These are phyloP conservation scores for Yamadazyma olivae DNA, from an alignment of 805 yeast genomes.

Conservation along the genomic window DNA sequence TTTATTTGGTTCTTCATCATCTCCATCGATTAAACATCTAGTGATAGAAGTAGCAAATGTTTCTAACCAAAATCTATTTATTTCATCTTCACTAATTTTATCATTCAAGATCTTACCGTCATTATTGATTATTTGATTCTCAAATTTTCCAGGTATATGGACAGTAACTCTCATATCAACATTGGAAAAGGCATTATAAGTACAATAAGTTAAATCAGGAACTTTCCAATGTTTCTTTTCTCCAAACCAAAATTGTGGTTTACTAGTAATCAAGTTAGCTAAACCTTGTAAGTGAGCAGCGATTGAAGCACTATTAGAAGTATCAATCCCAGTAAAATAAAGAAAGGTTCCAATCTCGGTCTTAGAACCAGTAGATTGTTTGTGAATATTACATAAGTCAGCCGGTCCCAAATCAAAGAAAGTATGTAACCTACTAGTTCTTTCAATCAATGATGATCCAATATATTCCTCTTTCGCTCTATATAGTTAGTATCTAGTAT, in stretches of 20 bases:
- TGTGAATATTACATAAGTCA: conserved; percentile 54
- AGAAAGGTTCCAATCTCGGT: conserved; percentile 66
- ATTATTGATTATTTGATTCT: conserved; percentile 46
- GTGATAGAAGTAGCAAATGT: conserved; percentile 69
- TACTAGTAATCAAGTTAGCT: conserved; percentile 57
- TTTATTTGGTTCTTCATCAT: conserved; percentile 62
- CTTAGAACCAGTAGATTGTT: conserved; percentile 38
- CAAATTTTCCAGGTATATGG: conserved; percentile 73
- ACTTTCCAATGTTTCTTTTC: conserved; percentile 68
- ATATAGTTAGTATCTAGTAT: conserved; percentile 11
- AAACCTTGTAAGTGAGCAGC: conserved; percentile 71
- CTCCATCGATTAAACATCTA: conserved; percentile 64
- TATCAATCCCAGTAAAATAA: conserved; percentile 73
- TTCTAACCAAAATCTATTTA: conserved; percentile 47
- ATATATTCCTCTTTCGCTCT: conserved; percentile 50
- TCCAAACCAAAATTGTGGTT: conserved; percentile 77
- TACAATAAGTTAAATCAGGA: conserved; percentile 65
- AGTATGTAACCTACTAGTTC: conserved; percentile 56
- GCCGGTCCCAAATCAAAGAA: conserved; percentile 74
- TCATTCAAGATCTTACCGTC: conserved; percentile 56
- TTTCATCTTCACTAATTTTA: conserved; percentile 56
- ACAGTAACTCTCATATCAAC: conserved; percentile 71
- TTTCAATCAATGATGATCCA: conserved; percentile 60
- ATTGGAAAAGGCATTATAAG: conserved; percentile 58
- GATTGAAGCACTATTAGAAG: conserved; percentile 71